Conservation (phyloP, 768 basidiomycete genomes). For the Psilocybe tampanensis region DNA sequence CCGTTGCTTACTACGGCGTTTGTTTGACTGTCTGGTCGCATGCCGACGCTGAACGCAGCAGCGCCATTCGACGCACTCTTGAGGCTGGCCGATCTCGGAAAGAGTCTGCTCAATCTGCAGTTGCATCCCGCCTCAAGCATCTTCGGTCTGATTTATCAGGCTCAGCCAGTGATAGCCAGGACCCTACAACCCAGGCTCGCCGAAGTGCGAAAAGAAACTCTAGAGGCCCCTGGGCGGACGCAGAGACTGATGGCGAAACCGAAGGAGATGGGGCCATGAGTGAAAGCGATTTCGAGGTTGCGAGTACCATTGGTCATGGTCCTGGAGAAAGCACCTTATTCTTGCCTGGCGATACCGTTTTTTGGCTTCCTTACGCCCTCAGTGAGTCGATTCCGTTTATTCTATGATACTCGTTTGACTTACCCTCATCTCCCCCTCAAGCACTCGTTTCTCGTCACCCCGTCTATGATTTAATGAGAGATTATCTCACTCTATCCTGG, state of each 20-base stretch:
- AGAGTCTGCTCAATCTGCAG: slow-evolving; percentile 76
- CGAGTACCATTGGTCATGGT: slow-evolving; percentile 78
- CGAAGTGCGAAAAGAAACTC: slow-evolving; percentile 56
- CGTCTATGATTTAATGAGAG: slow-evolving; percentile 93
- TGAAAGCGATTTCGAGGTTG: slow-evolving; percentile 86
- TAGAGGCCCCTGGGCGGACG: slow-evolving; percentile 71
- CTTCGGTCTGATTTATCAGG: slow-evolving; percentile 57
- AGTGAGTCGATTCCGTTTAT: slow-evolving; percentile 51
- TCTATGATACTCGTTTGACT: not conserved
- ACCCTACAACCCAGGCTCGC: slow-evolving; percentile 61
- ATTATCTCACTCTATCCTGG: slow-evolving; percentile 95
- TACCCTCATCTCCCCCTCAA: slow-evolving; percentile 29
- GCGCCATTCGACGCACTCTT: slow-evolving; percentile 80
- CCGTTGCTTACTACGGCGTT: slow-evolving; percentile 84
- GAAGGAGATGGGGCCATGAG: slow-evolving; percentile 76
- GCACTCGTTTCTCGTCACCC: slow-evolving; percentile 90
- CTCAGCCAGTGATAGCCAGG: slow-evolving; percentile 44
- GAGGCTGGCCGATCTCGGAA: slow-evolving; percentile 79
- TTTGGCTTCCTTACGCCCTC: slow-evolving; percentile 93
- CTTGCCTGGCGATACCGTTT: slow-evolving; percentile 86
- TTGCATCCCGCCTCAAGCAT: slow-evolving; percentile 67
- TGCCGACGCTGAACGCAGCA: slow-evolving; percentile 85
- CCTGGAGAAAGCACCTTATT: slow-evolving; percentile 90
- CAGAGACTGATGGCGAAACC: slow-evolving; percentile 79
- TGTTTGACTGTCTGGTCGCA: slow-evolving; percentile 96